phyloP scores from a whole-genome alignment of 371 early-diverging fungal genomes.

The Blakeslea trispora region DNA sequence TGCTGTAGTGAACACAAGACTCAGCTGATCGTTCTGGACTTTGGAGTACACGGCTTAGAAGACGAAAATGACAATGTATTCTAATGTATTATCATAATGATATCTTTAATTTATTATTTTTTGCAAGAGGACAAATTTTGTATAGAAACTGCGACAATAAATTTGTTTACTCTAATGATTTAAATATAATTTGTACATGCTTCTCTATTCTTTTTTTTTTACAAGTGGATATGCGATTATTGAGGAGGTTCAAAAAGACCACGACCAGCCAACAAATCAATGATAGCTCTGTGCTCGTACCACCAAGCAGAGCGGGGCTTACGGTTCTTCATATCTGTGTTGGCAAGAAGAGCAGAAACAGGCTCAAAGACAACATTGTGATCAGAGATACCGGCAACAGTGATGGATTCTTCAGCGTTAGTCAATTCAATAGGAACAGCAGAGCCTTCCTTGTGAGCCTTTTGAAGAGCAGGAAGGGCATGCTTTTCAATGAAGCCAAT shows the following conservation, averaged over 20 bases:
- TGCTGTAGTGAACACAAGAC: constrained; percentile 39
- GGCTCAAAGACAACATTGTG: constrained; percentile 75
- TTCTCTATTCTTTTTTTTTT: no score
- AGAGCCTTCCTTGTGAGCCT: constrained; percentile 26
- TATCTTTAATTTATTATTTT: no score
- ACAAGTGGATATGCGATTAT: not conserved
- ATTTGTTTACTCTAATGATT: no score
- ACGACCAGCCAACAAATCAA: constrained; percentile 48
- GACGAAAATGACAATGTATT: constrained; percentile 22
- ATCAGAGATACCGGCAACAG: constrained; percentile 86
- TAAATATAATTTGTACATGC: no score
- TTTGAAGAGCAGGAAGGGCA: constrained; percentile 32
- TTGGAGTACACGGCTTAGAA: constrained; percentile 51
- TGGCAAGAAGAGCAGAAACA: constrained; percentile 61
- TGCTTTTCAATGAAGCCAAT: constrained; percentile 62
- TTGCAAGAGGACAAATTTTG: no score
- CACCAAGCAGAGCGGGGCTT: constrained; percentile 80
- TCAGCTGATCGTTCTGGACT: constrained; percentile 59
- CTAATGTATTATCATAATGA: no score
- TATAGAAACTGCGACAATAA: no score
- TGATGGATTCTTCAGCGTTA: constrained; percentile 58
- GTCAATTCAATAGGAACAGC: constrained; percentile 67
- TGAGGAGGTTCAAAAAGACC: constrained; percentile 10
- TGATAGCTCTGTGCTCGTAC: constrained; percentile 59
- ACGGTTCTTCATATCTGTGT: constrained; percentile 82